These are phyloP conservation scores for Porpolomopsis calyptriformis DNA, from an alignment of 768 basidiomycete species.

Conservation along the genomic window DNA sequence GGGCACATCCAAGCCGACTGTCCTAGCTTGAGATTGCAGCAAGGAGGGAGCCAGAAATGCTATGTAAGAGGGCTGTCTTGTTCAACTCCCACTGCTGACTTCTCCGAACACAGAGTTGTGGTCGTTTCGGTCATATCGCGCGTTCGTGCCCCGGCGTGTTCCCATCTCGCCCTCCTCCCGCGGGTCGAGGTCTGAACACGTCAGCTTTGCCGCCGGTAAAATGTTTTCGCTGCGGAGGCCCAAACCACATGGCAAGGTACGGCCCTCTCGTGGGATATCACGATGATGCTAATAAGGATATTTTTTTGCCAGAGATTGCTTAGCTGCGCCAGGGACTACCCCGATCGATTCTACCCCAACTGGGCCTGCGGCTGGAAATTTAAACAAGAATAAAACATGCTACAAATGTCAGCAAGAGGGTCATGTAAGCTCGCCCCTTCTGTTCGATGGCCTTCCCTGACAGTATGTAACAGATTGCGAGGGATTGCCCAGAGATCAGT, in stretches of 20 bases:
- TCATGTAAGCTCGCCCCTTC: slow-evolving; percentile 46
- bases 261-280: slow-evolving; percentile 1
- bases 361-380: slow-evolving; percentile 30
- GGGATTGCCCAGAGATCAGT: slow-evolving; percentile 49
- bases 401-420: slow-evolving; percentile 85
- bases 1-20: slow-evolving; percentile 87
- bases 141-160: slow-evolving; percentile 62
- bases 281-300: slow-evolving; percentile 1
- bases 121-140: slow-evolving; percentile 75
- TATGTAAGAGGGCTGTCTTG: slow-evolving; percentile 43
- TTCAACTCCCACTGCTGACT: slow-evolving; percentile 7
- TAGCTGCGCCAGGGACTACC: slow-evolving; percentile 56
- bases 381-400: slow-evolving; percentile 67
- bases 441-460: slow-evolving; percentile 6
- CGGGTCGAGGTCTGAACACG: slow-evolving; percentile 65
- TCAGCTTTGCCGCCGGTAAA: slow-evolving; percentile 73
- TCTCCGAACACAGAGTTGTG: slow-evolving; percentile 47
- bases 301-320: slow-evolving; percentile 52
- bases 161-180: slow-evolving; percentile 59
- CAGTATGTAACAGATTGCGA: slow-evolving; percentile 38
- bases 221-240: slow-evolving; percentile 83
- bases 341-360: slow-evolving; percentile 35
- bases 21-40: slow-evolving; percentile 61
- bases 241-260: slow-evolving; percentile 80
- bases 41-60: slow-evolving; percentile 65